Evolutionary conservation across 371 early-diverging fungal species (phyloP).

Genomic region (Mortierella sp.): DNA sequence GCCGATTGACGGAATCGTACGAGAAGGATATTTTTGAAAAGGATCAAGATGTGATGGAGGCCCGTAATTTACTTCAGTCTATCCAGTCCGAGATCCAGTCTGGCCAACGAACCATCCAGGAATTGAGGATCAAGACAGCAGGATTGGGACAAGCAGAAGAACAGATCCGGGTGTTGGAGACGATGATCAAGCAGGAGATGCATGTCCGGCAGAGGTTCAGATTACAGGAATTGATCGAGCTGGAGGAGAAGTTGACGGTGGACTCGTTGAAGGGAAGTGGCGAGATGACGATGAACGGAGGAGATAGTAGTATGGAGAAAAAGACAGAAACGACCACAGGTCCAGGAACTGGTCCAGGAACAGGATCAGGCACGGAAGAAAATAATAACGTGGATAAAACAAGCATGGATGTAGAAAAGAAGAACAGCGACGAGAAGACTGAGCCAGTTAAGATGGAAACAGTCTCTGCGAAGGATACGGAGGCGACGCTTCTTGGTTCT

Average conservation of each 20-base stretch:
- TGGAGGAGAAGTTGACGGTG: conserved; percentile 17
- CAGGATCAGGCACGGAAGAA: too few species aligned
- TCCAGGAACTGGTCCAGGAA: background rate
- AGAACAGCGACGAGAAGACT: too few species aligned
- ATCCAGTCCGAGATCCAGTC: conserved; percentile 41
- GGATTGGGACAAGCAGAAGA: conserved; percentile 28
- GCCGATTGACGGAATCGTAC: conserved; percentile 49
- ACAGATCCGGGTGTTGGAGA: conserved; percentile 31
- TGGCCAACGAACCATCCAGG: conserved; percentile 42
- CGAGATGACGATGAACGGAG: background rate
- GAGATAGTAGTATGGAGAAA: background rate
- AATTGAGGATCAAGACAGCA: conserved; percentile 17
- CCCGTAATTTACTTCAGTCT: conserved; percentile 35
- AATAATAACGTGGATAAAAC: too few species aligned
- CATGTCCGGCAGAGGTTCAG: conserved; percentile 40
- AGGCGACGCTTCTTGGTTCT: too few species aligned
- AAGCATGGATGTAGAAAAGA: too few species aligned
- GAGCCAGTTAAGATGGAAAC: too few species aligned
- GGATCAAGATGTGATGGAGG: conserved; percentile 66
- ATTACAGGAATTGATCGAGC: conserved; percentile 36
- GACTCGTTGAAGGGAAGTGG: background rate
- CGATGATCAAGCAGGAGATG: conserved; percentile 40
- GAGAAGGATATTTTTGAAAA: conserved; percentile 67
- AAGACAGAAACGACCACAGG: background rate
- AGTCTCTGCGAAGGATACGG: too few species aligned